Percentiles rank a stretch among this genome's conserved stretches.
These are phyloP conservation scores for Chlamydomonas schloesseri DNA, from an alignment of 139 green algal species.

Conservation along the genomic window DNA sequence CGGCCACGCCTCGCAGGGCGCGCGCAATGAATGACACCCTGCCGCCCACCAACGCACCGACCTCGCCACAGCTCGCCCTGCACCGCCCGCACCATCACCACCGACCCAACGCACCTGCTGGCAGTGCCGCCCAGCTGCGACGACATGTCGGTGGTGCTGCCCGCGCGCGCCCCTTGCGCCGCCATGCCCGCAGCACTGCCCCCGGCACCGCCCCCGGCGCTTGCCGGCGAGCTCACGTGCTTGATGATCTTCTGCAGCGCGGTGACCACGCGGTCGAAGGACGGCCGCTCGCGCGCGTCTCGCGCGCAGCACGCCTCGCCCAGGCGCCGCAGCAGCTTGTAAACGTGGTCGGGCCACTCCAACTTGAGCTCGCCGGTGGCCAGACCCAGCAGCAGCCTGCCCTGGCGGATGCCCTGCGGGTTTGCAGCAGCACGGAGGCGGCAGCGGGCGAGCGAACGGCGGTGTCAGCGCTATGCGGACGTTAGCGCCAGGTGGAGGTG, in stretches of 20 bases:
- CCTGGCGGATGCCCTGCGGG: slow-evolving; percentile 6
- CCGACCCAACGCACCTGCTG: too few relatives aligned
- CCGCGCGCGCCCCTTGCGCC: too few relatives aligned
- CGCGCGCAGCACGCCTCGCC: slow-evolving; percentile 10
- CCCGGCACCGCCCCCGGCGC: too few relatives aligned
- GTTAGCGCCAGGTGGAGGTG: neutral
- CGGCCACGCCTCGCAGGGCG: too few relatives aligned
- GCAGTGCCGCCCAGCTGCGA: neutral
- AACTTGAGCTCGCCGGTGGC: neutral
- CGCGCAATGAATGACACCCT: too few relatives aligned
- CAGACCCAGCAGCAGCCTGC: slow-evolving; percentile 12
- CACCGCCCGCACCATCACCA: neutral
- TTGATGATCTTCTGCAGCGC: slow-evolving; percentile 9
- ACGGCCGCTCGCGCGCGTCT: neutral
- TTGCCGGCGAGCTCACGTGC: neutral
- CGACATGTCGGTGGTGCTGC: neutral
- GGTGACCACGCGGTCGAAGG: neutral
- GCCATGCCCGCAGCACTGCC: too few relatives aligned
- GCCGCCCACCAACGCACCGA: neutral
- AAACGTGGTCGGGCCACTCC: slow-evolving; percentile 7
- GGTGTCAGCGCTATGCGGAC: neutral
- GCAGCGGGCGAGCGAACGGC: neutral
- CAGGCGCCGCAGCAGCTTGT: slow-evolving; percentile 6
- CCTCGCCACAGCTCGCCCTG: neutral
- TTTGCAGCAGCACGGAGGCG: neutral